These are phyloP conservation scores for Aureobasidium pullulans DNA, from an alignment of 2,329 filamentous ascomycete genomes.

Conservation along the genomic window DNA sequence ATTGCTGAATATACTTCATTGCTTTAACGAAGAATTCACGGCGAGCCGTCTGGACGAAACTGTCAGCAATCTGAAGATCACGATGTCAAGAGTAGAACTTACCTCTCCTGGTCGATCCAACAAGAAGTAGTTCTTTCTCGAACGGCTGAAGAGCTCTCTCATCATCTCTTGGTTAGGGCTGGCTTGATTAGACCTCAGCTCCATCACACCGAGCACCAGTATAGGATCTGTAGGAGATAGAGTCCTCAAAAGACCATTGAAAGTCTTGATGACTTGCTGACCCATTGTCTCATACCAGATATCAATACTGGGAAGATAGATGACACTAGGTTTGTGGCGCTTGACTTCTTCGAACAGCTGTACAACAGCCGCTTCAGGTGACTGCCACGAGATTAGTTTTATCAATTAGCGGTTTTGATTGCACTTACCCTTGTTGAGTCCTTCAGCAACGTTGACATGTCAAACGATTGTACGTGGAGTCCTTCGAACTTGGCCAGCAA, in stretches of 20 bases:
- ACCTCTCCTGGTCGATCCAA: constrained; percentile 61
- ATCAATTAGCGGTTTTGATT: constrained; percentile 25
- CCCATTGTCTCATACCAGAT: constrained; percentile 74
- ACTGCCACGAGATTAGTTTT: constrained; percentile 33
- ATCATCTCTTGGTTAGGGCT: constrained; percentile 56
- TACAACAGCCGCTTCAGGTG: constrained; percentile 81
- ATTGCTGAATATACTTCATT: constrained; percentile 67
- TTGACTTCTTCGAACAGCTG: constrained; percentile 87
- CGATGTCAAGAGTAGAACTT: constrained; percentile 22
- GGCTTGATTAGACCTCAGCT: constrained; percentile 42
- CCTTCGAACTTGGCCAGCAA: constrained; percentile 87
- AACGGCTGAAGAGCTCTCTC: constrained; percentile 77
- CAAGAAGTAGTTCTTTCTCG: constrained; percentile 65
- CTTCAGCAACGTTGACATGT: constrained; percentile 76
- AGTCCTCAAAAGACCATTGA: constrained; percentile 71
- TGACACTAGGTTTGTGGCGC: constrained; percentile 89
- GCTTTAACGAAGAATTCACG: constrained; percentile 72
- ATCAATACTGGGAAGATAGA: constrained; percentile 86
- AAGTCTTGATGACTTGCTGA: constrained; percentile 62
- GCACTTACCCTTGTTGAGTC: constrained; percentile 62
- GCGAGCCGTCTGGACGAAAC: constrained; percentile 45
- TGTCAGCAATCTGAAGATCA: background rate
- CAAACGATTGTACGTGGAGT: constrained; percentile 89
- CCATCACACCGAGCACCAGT: constrained; percentile 77
- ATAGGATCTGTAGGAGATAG: constrained; percentile 88